Conservation (phyloP, 169 alveolate genomes). For the Cryptosporidium viatorum region DNA sequence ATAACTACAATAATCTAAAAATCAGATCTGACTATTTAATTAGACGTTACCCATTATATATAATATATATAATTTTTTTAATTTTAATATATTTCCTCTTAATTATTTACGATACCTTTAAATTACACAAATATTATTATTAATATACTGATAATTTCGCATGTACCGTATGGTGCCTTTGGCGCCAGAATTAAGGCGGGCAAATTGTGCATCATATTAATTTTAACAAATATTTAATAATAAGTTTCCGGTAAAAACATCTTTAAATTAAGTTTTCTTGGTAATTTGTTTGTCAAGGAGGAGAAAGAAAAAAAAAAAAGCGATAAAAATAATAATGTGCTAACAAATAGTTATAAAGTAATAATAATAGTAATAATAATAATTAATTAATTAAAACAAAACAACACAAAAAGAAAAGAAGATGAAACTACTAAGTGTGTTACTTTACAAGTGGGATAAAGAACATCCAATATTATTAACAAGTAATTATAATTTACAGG, state of each 20-base stretch:
- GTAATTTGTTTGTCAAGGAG: not conserved
- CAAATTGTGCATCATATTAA: not conserved
- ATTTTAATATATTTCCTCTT: not conserved
- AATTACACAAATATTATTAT: not conserved
- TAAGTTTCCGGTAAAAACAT: not conserved
- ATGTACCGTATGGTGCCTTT: constrained; percentile 65
- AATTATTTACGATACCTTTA: not conserved
- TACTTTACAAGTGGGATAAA: constrained; percentile 84
- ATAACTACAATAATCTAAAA: not conserved
- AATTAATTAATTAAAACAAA: not conserved
- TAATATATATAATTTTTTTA: no score
- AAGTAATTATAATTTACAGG: constrained; percentile 73
- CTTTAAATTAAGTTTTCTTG: not conserved
- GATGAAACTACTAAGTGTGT: constrained; percentile 85
- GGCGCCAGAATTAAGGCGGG: not conserved
- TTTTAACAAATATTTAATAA: no score
- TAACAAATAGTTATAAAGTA: not conserved
- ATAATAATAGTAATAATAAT: no score
- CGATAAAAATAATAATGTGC: not conserved
- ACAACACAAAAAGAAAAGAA: not conserved
- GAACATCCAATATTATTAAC: constrained; percentile 85
- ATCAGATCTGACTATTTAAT: not conserved
- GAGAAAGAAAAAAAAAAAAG: not conserved
- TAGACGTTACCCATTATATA: not conserved
- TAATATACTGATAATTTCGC: not conserved